Evolutionary conservation across 345 rosid genomes (phyloP), one percentile per base, ranked within the genome.

Genomic region (Eucalyptus erythrocorys): DNA sequence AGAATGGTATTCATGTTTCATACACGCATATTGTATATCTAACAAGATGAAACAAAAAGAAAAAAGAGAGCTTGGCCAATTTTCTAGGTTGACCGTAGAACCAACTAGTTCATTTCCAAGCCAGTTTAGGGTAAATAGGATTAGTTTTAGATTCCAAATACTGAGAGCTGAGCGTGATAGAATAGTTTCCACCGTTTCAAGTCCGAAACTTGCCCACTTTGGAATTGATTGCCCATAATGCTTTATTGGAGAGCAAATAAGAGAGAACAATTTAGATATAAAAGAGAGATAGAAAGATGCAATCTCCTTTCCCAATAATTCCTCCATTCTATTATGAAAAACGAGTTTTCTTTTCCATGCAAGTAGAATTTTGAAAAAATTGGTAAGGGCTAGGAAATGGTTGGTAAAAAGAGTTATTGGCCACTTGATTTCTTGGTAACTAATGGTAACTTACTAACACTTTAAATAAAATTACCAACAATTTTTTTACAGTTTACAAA

Each of bases 131-230:
- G 3, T 61, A 61, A 2, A 61, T 61, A 27, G 16, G 8, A 16
- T 61, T 26, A 6, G 32, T 27, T 61, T 2, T 6, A 27, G 14
- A 13, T 61, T 61, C 32, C 34, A 61, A 61, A 27, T 61, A 61
- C 16, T 1, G 2, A 59, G 32, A 61, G 2, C 2, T 27, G 2
- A 61, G 32, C 32, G 13, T 2, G 34, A 61, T 30, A 27, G 34
- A 13, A 10, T 27, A 61, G 13, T 30, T 61, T 61, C 4, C 16
- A 27, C 0, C 0, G 4, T 27, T 61, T 0, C 17, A 61, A 12
- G 68, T 61, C 8, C 0, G 17, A 34, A 27, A 61, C 68, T 12
- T 27, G 14, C 15, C 68, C 4, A 27, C 32, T 1, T 27, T 27
- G 1, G 8, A 59, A 61, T 30, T 27, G 34, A 61, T 61, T 27